These are phyloP conservation scores for Tilletia indica DNA, from an alignment of 1,284 basidiomycete species.

Conservation along the genomic window DNA sequence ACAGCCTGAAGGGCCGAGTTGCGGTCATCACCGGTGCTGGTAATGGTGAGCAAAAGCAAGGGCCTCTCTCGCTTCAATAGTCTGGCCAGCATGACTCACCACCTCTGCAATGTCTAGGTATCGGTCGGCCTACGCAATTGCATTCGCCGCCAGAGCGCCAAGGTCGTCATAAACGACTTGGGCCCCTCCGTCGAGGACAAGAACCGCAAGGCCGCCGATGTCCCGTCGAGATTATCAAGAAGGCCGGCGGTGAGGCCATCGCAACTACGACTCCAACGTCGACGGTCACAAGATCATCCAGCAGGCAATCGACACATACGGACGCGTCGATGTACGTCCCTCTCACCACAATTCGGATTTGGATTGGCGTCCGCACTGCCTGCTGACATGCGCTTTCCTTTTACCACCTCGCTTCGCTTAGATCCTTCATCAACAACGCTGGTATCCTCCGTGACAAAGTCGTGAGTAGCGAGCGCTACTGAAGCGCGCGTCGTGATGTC, in stretches of 20 bases:
- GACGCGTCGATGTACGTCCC: conserved; percentile 62
- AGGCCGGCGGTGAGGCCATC: conserved; percentile 63
- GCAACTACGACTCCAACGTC: conserved; percentile 82
- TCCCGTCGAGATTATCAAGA: conserved; percentile 80
- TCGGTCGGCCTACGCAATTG: conserved; percentile 27
- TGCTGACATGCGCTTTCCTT: neutral
- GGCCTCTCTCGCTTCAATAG: neutral
- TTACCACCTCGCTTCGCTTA: conserved; percentile 17
- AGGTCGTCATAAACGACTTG: conserved; percentile 53
- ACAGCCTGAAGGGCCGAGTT: conserved; percentile 81
- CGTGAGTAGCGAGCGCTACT: conserved; percentile 25
- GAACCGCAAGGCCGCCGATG: conserved; percentile 78
- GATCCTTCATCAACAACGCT: conserved; percentile 79
- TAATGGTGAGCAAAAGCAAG: conserved; percentile 66
- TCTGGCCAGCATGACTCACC: neutral
- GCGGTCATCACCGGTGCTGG: conserved; percentile 94
- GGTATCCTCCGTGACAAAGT: conserved; percentile 75
- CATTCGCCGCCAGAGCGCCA: conserved; percentile 38
- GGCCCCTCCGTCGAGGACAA: conserved; percentile 77
- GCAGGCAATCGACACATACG: conserved; percentile 82
- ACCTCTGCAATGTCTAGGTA: neutral
- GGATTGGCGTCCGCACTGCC: too few relatives aligned
- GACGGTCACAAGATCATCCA: conserved; percentile 85
- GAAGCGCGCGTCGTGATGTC: too few relatives aligned
- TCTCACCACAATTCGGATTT: too few relatives aligned